Base-by-base conservation (phyloP, 2,329 filamentous ascomycete genomes). In the Aspergillus sp. region DNA sequence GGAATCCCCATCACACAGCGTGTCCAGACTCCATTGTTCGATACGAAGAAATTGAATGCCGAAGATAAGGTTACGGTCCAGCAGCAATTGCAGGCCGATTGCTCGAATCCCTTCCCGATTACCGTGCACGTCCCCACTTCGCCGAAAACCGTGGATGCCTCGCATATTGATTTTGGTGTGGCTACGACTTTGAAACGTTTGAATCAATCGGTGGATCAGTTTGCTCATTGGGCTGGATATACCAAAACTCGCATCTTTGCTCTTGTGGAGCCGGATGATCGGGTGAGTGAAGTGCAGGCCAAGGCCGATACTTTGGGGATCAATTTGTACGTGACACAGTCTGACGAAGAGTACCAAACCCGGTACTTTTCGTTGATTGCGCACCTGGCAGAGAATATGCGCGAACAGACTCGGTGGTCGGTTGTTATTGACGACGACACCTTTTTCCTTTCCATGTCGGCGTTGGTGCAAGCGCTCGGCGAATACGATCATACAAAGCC, bases 371-470 rank as follows among this genome's bases (percentile, higher is more conserved):
- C 76, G 9, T 68, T 82, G 9, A 60, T 82, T 7, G 65, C 71
- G 27, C 67, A 76, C 32, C 69, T 82, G 47, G 61, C 77, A 26
- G 57, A 68, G 26, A 64, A 72, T 39, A 59, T 67, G 29, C 69
- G 64, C 7, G 59, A 70, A 0, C 53, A 67, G 10, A 79, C 77
- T 0, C 64, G 68, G 29, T 83, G 80, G 79, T 70, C 74, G 10
- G 74, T 72, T 37, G 67, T 83, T 39, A 71, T 83, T 32, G 79
- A 83, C 54, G 80, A 83, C 53, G 80, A 83, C 52, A 83, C 80
- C 1, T 83, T 83, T 59, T 82, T 82, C 58, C 72, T 76, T 2
- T 78, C 75, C 2, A 70, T 83, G 36, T 60, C 73, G 40, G 68
- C 69, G 0, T 64, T 83, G 11, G 66, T 72, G 19, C 59, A 71